phyloP scores from a whole-genome alignment of 2,329 filamentous ascomycete genomes.

The Verticillium nubilum region DNA sequence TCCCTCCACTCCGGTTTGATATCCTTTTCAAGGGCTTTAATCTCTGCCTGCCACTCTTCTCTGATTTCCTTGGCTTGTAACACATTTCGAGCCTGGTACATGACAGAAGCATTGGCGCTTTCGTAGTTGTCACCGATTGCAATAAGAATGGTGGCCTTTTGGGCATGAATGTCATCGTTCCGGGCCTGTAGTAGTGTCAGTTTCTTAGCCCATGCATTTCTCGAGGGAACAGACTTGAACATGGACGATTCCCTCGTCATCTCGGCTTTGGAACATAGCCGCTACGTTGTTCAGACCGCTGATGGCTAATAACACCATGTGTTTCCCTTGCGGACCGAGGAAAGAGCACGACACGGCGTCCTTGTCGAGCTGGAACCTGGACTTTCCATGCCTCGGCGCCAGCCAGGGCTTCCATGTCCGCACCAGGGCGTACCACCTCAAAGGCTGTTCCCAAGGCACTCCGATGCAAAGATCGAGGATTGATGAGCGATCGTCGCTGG shows the following conservation, averaged over 20 bases:
- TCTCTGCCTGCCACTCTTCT: conserved; percentile 38
- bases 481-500: conserved; percentile 52
- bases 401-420: conserved; percentile 81
- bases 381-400: conserved; percentile 76
- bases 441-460: conserved; percentile 43
- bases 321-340: conserved; percentile 62
- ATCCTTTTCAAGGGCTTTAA: conserved; percentile 38
- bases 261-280: conserved; percentile 61
- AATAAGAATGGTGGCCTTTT: conserved; percentile 59
- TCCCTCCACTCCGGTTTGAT: conserved; percentile 66
- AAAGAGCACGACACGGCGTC: conserved; percentile 78
- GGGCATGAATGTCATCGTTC: conserved; percentile 59
- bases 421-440: conserved; percentile 75
- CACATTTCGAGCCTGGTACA: conserved; percentile 79
- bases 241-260: conserved; percentile 55
- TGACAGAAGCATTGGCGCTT: conserved; percentile 68
- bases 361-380: conserved; percentile 63
- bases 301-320: conserved; percentile 72
- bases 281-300: conserved; percentile 68
- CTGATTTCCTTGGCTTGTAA: conserved; percentile 40
- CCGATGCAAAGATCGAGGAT: conserved; percentile 56
- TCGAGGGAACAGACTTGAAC: conserved; percentile 49
- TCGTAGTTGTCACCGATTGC: conserved; percentile 71
- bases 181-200: conserved; percentile 33
- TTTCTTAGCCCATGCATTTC: neutral